Conservation (phyloP, 2,329 filamentous ascomycete genomes). For the Calonectria multiphialidica region DNA sequence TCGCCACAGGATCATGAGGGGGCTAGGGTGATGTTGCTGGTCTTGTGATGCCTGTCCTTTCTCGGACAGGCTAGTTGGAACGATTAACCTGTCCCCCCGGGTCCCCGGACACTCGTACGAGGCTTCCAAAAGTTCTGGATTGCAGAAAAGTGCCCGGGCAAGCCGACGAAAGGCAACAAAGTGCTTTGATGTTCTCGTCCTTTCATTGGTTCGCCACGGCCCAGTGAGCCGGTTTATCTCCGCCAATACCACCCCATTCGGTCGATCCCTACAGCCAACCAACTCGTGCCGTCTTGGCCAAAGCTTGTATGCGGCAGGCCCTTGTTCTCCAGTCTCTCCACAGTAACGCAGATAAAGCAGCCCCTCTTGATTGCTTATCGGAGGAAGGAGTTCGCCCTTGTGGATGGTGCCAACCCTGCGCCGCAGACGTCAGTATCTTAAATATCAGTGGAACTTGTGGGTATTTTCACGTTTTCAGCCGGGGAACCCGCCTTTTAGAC, state of each 20-base stretch:
- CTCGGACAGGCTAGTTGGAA: not conserved
- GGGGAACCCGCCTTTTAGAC: not conserved
- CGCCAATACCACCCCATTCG: not conserved
- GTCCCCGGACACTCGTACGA: not conserved
- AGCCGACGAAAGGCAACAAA: not conserved
- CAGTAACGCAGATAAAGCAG: not conserved
- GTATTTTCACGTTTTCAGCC: not conserved
- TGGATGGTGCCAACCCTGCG: not conserved
- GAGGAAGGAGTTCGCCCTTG: not conserved
- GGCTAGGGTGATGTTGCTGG: not conserved
- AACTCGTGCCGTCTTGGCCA: not conserved
- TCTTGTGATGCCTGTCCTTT: not conserved
- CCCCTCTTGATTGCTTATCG: slow-evolving; percentile 3
- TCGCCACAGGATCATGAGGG: not conserved
- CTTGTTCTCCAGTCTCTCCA: not conserved
- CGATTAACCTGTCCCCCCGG: not conserved
- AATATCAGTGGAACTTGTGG: slow-evolving; percentile 2
- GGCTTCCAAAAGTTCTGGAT: not conserved
- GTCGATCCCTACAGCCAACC: not conserved
- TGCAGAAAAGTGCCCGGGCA: not conserved
- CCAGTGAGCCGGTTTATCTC: slow-evolving; percentile 6
- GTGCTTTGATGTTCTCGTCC: not conserved
- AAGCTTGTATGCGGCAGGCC: not conserved
- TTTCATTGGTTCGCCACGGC: not conserved
- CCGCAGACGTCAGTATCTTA: not conserved